Base-by-base conservation (phyloP, 441 rosid species). In the Erysimum cheiri region DNA sequence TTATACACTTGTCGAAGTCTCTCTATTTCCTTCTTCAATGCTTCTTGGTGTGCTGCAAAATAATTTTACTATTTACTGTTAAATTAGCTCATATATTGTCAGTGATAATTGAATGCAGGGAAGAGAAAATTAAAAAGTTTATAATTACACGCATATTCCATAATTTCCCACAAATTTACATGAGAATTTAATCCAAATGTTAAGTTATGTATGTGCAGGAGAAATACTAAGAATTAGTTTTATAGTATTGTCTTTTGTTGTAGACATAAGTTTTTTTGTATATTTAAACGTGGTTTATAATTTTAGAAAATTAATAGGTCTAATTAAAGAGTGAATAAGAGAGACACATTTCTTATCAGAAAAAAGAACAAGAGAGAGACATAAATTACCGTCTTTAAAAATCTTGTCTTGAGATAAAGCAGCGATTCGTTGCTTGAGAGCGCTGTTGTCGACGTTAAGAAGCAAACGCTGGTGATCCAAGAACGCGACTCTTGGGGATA, bases 11-110 rank as follows among this genome's bases (percentile, higher is more conserved):
- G 98, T 80, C 95, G 82, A 75, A 92, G 53, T 73, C 98, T 87
- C 81, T 88, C 95, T 84, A 92, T 92, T 81, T 92, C 98, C 77
- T 88, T 87, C 86, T 85, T 92, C 80, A 92, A 62, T 53, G 96
- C 96, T 78, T 85, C 98, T 76, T 92, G 95, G 73, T 88, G 96
- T 69, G 95, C 98, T 92, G 90, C 50, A 77, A 81, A 32, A 36
- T 36, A 67, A 31, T 6, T 8, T 24, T 9, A 12, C 12, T 19
- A 37, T 6, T 11, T 4, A 55, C 5, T 5, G 15, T 39, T 37
- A 22, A 22, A 22, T 22, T 22, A 22, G 67, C 47, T 59, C 36
- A 47, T 12, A 29, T n/a, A 58, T 32, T 50, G 67, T 58, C 60
- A 65, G 67, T 65, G 47, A 73, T 39, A 47, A 65, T 65, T 65